Evolutionary conservation across 2,329 filamentous ascomycete genomes (phyloP).

Genomic region (Coniochaeta ligniaria): DNA sequence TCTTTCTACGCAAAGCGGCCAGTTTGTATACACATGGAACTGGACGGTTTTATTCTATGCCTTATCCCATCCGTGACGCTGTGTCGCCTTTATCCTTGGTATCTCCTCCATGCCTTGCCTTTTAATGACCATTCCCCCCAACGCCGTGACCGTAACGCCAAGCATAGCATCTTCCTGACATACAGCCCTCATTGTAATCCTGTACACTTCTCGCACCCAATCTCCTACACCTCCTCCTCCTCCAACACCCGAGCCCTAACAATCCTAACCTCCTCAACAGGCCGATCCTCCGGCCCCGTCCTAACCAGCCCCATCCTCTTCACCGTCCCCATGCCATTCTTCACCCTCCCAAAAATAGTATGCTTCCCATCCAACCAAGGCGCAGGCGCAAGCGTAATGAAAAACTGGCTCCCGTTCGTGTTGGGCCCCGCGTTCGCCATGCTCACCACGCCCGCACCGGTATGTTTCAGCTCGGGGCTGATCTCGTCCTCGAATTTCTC

Average conservation of each 20-base stretch:
- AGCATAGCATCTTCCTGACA: neutral
- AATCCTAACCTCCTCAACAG: constrained; percentile 76
- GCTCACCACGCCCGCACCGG: constrained; percentile 83
- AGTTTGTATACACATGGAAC: neutral
- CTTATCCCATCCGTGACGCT: neutral
- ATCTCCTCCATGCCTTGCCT: neutral
- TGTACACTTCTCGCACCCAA: too few relatives aligned
- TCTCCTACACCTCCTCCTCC: constrained; percentile 30
- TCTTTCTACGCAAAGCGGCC: neutral
- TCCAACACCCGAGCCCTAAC: constrained; percentile 64
- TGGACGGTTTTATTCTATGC: neutral
- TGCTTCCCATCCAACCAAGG: constrained; percentile 97
- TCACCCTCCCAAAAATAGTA: constrained; percentile 91
- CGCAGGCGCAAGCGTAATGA: constrained; percentile 87
- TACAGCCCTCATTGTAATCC: too few relatives aligned
- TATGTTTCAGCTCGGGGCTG: constrained; percentile 67
- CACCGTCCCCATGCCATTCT: constrained; percentile 73
- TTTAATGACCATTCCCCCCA: neutral
- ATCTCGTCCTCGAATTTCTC: constrained; percentile 95
- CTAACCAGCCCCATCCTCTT: constrained; percentile 83
- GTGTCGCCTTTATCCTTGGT: neutral
- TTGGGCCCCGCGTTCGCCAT: constrained; percentile 95
- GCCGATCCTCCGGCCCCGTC: constrained; percentile 74
- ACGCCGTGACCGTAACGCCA: constrained; percentile 1
- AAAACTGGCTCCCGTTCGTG: constrained; percentile 94